Percentiles rank a stretch among this genome's conserved stretches.
phyloP scores from a whole-genome alignment of 768 basidiomycete genomes.

The Harrya chromipes region DNA sequence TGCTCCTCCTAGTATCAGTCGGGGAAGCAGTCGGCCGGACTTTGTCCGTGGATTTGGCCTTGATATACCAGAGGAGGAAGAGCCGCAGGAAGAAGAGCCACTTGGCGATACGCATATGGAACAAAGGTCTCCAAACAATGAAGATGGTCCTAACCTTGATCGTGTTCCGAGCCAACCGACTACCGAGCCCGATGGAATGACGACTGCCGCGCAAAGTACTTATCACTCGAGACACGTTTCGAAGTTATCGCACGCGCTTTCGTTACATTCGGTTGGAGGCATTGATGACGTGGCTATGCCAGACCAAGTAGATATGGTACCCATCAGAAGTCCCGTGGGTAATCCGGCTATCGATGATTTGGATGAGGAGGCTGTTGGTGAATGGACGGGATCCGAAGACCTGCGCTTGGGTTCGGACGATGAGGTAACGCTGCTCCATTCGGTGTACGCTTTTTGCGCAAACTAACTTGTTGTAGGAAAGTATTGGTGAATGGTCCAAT shows the following conservation, averaged over 20 bases:
- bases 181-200: slow-evolving; percentile 39
- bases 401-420: slow-evolving; percentile 58
- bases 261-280: slow-evolving; percentile 60
- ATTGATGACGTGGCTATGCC: slow-evolving; percentile 35
- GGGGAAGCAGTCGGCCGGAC: slow-evolving; percentile 59
- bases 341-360: slow-evolving; percentile 34
- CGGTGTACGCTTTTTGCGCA: neutral
- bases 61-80: slow-evolving; percentile 74
- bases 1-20: slow-evolving; percentile 41
- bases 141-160: slow-evolving; percentile 23
- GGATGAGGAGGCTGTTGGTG: slow-evolving; percentile 46
- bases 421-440: slow-evolving; percentile 47
- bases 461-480: slow-evolving; percentile 42
- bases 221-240: slow-evolving; percentile 71
- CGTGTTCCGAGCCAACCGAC: slow-evolving; percentile 25
- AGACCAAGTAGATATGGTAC: slow-evolving; percentile 28
- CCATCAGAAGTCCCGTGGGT: slow-evolving; percentile 31
- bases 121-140: slow-evolving; percentile 40
- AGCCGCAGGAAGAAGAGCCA: slow-evolving; percentile 49
- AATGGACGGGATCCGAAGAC: slow-evolving; percentile 87
- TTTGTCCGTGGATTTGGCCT: slow-evolving; percentile 79
- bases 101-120: slow-evolving; percentile 29
- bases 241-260: slow-evolving; percentile 62
- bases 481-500: slow-evolving; percentile 87
- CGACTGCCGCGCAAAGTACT: slow-evolving; percentile 48